These are phyloP conservation scores for Hypomontagnella monticulosa DNA, from an alignment of 495 filamentous ascomycete species.

Conservation along the genomic window DNA sequence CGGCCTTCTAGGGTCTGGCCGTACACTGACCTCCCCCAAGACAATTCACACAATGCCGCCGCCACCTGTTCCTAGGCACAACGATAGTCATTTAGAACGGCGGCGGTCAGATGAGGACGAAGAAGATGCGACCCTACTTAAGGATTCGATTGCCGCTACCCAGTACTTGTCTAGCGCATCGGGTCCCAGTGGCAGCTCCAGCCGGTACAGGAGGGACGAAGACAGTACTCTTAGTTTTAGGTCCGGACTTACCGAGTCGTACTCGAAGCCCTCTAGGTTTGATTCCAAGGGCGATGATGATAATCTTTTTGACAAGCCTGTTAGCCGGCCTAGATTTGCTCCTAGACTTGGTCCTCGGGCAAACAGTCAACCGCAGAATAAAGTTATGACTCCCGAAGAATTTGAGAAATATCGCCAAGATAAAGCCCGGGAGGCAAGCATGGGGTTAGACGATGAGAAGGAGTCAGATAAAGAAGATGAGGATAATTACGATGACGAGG, in stretches of 20 bases:
- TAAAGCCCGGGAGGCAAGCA: slow-evolving; percentile 67
- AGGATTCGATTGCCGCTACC: slow-evolving; percentile 67
- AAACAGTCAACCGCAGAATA: slow-evolving; percentile 62
- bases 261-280: slow-evolving; percentile 46
- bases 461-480: slow-evolving; percentile 65
- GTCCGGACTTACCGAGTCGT: slow-evolving; percentile 42
- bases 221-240: slow-evolving; percentile 33
- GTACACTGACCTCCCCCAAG: slow-evolving; percentile 42
- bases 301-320: slow-evolving; percentile 60
- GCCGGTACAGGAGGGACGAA: slow-evolving; percentile 50
- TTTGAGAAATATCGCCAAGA: slow-evolving; percentile 86
- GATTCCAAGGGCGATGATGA: slow-evolving; percentile 54
- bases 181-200: slow-evolving; percentile 12
- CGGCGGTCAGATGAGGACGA: slow-evolving; percentile 67
- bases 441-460: slow-evolving; percentile 46
- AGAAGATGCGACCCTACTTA: slow-evolving; percentile 74
- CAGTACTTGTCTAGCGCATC: slow-evolving; percentile 49
- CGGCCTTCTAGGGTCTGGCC: slow-evolving; percentile 62
- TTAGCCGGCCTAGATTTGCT: slow-evolving; percentile 65
- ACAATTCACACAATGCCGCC: slow-evolving; percentile 18
- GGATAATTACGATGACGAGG: slow-evolving; percentile 78
- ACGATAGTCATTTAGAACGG: slow-evolving; percentile 55
- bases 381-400: slow-evolving; percentile 89
- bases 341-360: slow-evolving; percentile 50
- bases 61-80: slow-evolving; percentile 56